Evolutionary conservation across 192 early-diverging fungal species (phyloP), one percentile per base, ranked within the genome.

Genomic region (Coemansia sp.): DNA sequence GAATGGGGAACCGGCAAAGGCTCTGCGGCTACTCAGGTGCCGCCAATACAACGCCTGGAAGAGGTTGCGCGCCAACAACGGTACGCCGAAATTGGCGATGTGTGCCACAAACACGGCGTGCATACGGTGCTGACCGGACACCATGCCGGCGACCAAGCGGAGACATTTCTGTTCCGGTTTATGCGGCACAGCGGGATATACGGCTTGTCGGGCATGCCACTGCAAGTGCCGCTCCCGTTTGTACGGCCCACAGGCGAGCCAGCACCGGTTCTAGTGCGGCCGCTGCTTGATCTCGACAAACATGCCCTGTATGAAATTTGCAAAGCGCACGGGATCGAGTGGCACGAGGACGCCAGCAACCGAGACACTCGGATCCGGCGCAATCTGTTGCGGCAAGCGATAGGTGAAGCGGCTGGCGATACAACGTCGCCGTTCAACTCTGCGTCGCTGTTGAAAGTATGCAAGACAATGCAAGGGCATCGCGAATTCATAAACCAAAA

Each of bases 291-390:
- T 12, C 17, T 72, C n/a, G 29, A 40, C 34, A 78, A 78, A 41
- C 34, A 28, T 9, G n/a, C 21, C 15, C 48, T 78, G 21, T 62
- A 60, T 27, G 30, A 44, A 1, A 46, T 64, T 3, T 78, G 75
- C 51, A 45, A 27, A 3, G 20, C 30, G 1, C 36, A 46, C 15
- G 31, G 44, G 7, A 67, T 78, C 15, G 48, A 34, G 20, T 78
- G 75, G 75, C 45, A 58, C 20, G 75, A 78, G 38, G 75, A 78
- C 31, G 41, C 51, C n/a, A 71, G 68, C 48, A 78, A 78, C 44
- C 30, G 17, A 23, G 67, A 70, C 29, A 47, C 42, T 11, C 48
- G 63, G 39, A 59, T 77, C 40, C 43, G 44, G 26, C 58, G 74
- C 20, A 77, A 77, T 41, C 22, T 15, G 20, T 51, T 77, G 35